A percentile compares a stretch with the other conserved stretches of the same genome.
phyloP scores from a whole-genome alignment of 140 eudicot genomes.

The Flaveria floridana region DNA sequence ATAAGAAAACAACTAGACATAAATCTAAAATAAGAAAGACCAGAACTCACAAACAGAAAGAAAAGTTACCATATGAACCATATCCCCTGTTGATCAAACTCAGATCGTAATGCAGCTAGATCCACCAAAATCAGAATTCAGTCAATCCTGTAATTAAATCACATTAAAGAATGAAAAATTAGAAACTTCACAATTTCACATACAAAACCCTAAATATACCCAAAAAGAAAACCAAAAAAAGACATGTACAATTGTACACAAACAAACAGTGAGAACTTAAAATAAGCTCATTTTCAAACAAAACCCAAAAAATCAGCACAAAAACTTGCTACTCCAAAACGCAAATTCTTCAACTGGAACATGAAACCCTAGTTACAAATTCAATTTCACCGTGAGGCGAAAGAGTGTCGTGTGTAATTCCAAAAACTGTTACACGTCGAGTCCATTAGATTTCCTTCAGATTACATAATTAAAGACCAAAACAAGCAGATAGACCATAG shows the following conservation, averaged over 20 bases:
- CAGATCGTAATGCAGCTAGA: slow-evolving; percentile 20
- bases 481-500: background rate
- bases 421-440: slow-evolving; percentile 7
- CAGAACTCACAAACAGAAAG: background rate
- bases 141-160: slow-evolving; percentile 31
- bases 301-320: background rate
- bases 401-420: slow-evolving; percentile 10
- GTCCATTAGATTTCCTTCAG: slow-evolving; percentile 20
- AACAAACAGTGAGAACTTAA: slow-evolving; percentile 15
- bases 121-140: slow-evolving; percentile 24
- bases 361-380: slow-evolving; percentile 36
- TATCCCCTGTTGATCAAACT: slow-evolving; percentile 31
- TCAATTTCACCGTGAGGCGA: slow-evolving; percentile 18
- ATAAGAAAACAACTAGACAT: slow-evolving; percentile 6
- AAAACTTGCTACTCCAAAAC: slow-evolving; percentile 7
- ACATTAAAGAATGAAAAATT: background rate
- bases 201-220: slow-evolving; percentile 29
- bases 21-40: slow-evolving; percentile 6
- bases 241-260: background rate
- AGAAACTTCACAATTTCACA: background rate
- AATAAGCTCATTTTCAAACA: slow-evolving; percentile 19
- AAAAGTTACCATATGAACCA: slow-evolving; percentile 30
- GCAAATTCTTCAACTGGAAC: slow-evolving; percentile 9
- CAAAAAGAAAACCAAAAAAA: background rate
- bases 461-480: slow-evolving; percentile 15